Evolutionary conservation across 495 filamentous ascomycete species (phyloP).

Genomic region (Penicillium coffeae): DNA sequence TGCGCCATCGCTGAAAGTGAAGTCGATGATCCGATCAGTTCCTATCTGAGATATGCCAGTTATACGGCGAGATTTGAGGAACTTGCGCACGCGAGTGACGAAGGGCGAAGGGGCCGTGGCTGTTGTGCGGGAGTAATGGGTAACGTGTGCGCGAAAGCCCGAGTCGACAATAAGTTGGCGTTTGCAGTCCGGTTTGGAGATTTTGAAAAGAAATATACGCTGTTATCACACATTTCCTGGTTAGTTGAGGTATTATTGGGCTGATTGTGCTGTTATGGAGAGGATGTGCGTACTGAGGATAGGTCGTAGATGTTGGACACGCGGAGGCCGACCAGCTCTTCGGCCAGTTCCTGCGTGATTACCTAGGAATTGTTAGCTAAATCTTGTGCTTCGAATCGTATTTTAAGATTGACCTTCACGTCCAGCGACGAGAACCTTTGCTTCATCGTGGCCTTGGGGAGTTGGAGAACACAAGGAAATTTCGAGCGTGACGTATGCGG

Average conservation of each 20-base stretch:
- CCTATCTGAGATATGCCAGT: constrained; percentile 81
- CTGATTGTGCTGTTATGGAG: too few relatives aligned
- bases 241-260: neutral
- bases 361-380: constrained; percentile 50
- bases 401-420: constrained; percentile 58
- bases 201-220: constrained; percentile 92
- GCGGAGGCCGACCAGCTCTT: constrained; percentile 68
- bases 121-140: constrained; percentile 79
- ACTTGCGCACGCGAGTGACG: constrained; percentile 78
- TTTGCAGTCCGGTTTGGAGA: constrained; percentile 77
- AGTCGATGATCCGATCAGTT: constrained; percentile 88
- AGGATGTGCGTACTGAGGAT: constrained; percentile 56
- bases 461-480: constrained; percentile 27
- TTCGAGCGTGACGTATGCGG: constrained; percentile 49
- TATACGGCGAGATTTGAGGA: constrained; percentile 77
- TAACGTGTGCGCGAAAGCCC: constrained; percentile 93
- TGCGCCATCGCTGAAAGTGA: constrained; percentile 85
- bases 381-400: neutral
- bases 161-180: constrained; percentile 90
- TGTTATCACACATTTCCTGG: constrained; percentile 15
- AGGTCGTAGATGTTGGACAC: constrained; percentile 94
- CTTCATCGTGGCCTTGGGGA: constrained; percentile 66
- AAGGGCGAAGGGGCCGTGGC: constrained; percentile 79
- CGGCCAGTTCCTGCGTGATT: constrained; percentile 85
- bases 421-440: constrained; percentile 94